These are phyloP conservation scores for Drosera capensis DNA, from an alignment of 148 eudicot genomes.

Conservation along the genomic window DNA sequence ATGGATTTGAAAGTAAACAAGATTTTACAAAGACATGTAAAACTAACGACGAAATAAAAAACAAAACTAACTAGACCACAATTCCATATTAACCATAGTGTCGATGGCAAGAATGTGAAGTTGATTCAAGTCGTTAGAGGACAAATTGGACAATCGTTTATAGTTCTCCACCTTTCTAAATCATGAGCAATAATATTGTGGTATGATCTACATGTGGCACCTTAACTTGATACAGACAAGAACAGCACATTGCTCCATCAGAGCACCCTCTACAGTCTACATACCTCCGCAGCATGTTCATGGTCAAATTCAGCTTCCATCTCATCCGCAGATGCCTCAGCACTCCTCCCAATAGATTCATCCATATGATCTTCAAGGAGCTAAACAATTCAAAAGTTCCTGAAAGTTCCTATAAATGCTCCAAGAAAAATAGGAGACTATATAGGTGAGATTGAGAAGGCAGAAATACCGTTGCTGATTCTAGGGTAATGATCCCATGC, in stretches of 20 bases:
- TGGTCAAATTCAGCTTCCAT: slow-evolving; percentile 24
- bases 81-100: no score
- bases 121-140: no score
- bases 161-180: no score
- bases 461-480: slow-evolving; percentile 47
- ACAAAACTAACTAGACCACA: no score
- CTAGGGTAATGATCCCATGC: slow-evolving; percentile 44
- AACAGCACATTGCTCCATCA: slow-evolving; percentile 11
- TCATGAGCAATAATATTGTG: no score
- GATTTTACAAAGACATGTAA: no score
- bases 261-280: slow-evolving; percentile 20
- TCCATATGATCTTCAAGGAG: slow-evolving; percentile 36
- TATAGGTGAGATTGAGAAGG: neutral
- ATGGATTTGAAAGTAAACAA: no score
- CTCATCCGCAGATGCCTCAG: slow-evolving; percentile 19
- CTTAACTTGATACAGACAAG: slow-evolving; percentile 8
- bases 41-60: no score
- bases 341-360: slow-evolving; percentile 13
- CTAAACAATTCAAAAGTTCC: slow-evolving; percentile 21
- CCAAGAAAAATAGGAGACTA: neutral
- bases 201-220: no score
- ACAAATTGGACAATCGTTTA: no score
- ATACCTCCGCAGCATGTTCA: slow-evolving; percentile 25
- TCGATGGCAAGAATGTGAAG: no score
- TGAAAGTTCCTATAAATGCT: slow-evolving; percentile 3